These are phyloP conservation scores for Exserohilum turcica DNA, from an alignment of 2,329 filamentous ascomycete species.

Conservation along the genomic window DNA sequence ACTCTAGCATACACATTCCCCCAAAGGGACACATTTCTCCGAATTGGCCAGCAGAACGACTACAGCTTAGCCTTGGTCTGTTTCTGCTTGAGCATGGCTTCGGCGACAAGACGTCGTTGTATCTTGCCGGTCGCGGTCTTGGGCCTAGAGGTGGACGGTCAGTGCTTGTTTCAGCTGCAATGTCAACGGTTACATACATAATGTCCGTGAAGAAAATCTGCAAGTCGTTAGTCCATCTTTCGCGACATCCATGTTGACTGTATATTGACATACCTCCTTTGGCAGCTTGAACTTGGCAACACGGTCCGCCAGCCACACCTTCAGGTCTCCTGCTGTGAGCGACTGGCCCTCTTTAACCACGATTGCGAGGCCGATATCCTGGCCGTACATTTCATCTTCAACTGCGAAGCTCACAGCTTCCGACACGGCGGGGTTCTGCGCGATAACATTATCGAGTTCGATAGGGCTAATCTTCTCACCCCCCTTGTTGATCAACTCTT, in stretches of 20 bases:
- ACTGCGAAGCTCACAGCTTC: constrained; percentile 86
- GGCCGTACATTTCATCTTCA: constrained; percentile 80
- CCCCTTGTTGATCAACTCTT: constrained; percentile 90
- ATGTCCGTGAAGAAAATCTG: constrained; percentile 79
- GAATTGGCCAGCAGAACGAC: constrained; percentile 4
- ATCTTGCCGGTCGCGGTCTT: constrained; percentile 94
- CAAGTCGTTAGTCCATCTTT: constrained; percentile 24
- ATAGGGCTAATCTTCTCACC: constrained; percentile 90
- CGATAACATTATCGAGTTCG: constrained; percentile 81
- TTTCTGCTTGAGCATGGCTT: constrained; percentile 78
- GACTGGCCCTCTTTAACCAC: constrained; percentile 70
- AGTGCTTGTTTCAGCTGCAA: constrained; percentile 8
- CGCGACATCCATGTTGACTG: constrained; percentile 12
- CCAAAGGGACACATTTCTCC: constrained; percentile 1
- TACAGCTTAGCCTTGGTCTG: constrained; percentile 60
- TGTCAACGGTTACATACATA: constrained; percentile 56
- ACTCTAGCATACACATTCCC: constrained; percentile 1
- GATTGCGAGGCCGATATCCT: constrained; percentile 78
- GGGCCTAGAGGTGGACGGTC: constrained; percentile 50
- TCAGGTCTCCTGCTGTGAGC: constrained; percentile 65
- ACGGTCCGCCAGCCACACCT: constrained; percentile 69
- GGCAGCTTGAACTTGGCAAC: constrained; percentile 85
- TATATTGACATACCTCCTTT: constrained; percentile 65
- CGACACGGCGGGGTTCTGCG: constrained; percentile 71
- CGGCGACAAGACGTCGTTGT: constrained; percentile 82